Evolutionary conservation across 805 yeast species (phyloP).

Genomic region (Yarrowia yakushimensis): DNA sequence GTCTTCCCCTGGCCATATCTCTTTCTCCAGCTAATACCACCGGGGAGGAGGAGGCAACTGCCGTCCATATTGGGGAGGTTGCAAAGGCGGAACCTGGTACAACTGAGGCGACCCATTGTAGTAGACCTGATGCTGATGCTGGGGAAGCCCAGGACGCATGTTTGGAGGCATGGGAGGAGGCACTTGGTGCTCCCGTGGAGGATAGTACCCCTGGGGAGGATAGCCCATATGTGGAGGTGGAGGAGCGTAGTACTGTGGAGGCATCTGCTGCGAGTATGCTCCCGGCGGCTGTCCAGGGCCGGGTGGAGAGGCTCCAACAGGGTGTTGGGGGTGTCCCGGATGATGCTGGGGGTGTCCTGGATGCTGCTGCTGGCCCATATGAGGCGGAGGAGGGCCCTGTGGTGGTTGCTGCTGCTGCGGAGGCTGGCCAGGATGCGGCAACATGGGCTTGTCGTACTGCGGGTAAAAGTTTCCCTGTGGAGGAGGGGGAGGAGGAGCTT

Average conservation of each 20-base stretch:
- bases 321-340: constrained; percentile 5
- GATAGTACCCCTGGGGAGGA: constrained; percentile 17
- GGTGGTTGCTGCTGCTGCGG: background rate
- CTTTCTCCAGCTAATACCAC: background rate
- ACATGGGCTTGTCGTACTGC: constrained; percentile 14
- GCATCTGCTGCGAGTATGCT: background rate
- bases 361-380: constrained; percentile 5
- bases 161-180: constrained; percentile 4
- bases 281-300: constrained; percentile 9
- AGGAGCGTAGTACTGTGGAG: constrained; percentile 17
- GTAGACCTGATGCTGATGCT: constrained; percentile 8
- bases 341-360: constrained; percentile 12
- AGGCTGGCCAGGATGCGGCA: background rate
- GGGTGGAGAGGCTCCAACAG: background rate
- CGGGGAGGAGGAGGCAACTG: constrained; percentile 18
- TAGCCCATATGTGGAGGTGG: constrained; percentile 18
- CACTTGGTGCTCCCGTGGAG: constrained; percentile 8
- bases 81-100: constrained; percentile 19
- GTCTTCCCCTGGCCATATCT: too few species aligned
- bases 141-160: constrained; percentile 8
- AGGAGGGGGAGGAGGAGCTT: constrained; percentile 7
- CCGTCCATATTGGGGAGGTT: constrained; percentile 12
- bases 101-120: constrained; percentile 11
- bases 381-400: background rate
- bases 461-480: constrained; percentile 18